Conservation (phyloP, 495 filamentous ascomycete genomes). For the Xylaria castorea region DNA sequence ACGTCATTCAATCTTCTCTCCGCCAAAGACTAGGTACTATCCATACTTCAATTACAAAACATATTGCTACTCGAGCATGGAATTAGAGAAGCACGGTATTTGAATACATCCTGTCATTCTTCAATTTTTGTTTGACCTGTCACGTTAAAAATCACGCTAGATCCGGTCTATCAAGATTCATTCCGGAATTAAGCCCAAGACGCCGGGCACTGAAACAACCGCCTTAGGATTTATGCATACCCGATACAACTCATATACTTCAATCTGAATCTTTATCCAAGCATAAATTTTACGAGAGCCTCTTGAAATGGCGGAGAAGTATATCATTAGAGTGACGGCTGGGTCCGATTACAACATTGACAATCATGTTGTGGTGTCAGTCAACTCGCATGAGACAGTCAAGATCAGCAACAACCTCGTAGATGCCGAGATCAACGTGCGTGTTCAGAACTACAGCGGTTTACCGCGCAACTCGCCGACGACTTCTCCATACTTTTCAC, state of each 20-base stretch:
- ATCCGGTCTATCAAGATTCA: not conserved
- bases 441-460: constrained; percentile 66
- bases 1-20: constrained; percentile 23
- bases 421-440: constrained; percentile 68
- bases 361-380: constrained; percentile 70
- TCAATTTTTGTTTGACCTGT: not conserved
- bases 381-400: constrained; percentile 68
- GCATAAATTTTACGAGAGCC: not conserved
- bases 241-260: not conserved
- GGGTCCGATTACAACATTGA: constrained; percentile 73
- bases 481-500: constrained; percentile 76
- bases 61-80: not conserved
- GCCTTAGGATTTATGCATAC: not conserved
- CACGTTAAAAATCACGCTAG: not conserved
- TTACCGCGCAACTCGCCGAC: constrained; percentile 63
- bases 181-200: not conserved
- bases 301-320: constrained; percentile 63
- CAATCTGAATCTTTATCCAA: not conserved
- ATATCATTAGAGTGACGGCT: constrained; percentile 74
- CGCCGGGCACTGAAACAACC: not conserved
- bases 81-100: not conserved
- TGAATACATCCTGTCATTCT: not conserved
- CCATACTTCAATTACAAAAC: not conserved
- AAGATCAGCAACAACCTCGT: constrained; percentile 66
- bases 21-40: not conserved